Conservation (phyloP, 306 rosid species). For the Inga oerstediana region DNA sequence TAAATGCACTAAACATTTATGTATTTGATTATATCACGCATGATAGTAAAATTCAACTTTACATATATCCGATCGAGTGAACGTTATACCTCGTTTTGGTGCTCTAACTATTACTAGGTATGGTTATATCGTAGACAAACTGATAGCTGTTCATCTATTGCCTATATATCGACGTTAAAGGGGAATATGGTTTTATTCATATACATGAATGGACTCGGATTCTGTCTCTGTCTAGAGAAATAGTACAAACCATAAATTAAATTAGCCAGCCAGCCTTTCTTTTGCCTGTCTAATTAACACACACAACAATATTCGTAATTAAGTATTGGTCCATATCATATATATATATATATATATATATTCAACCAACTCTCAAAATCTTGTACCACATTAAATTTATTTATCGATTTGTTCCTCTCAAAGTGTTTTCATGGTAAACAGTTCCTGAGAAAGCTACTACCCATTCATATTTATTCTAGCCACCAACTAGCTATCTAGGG, state of each 20-base stretch:
- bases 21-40: not conserved
- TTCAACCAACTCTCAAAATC: not conserved
- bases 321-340: not conserved
- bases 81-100: not conserved
- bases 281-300: not conserved
- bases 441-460: constrained; percentile 19
- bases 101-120: not conserved
- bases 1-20: too few species aligned
- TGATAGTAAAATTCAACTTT: not conserved
- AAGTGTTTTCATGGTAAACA: not conserved
- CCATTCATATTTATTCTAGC: not conserved
- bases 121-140: not conserved
- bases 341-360: not conserved
- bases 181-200: not conserved
- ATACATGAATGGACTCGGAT: not conserved
- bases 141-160: not conserved
- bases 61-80: not conserved
- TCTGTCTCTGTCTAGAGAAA: not conserved
- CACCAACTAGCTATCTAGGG: too few species aligned
- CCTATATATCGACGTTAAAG: not conserved
- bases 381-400: not conserved
- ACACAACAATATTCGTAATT: not conserved
- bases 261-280: not conserved
- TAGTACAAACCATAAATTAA: not conserved
- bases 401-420: not conserved